These are phyloP conservation scores for Lipomyces sp. DNA, from an alignment of 805 yeast genomes.

Conservation along the genomic window DNA sequence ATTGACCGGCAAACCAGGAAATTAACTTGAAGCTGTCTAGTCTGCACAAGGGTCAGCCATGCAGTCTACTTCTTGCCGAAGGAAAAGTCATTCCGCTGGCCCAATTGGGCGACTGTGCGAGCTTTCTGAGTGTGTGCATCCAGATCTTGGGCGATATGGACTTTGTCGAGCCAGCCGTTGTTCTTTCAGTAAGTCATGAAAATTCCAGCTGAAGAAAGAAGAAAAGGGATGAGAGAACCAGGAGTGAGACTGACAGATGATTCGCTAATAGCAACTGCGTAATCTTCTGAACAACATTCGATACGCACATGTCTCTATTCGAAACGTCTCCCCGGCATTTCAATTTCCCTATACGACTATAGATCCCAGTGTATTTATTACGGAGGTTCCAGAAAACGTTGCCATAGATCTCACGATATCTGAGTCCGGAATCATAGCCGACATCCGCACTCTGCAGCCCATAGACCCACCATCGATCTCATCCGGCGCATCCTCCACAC, in stretches of 20 bases:
- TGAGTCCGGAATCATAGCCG: conserved; percentile 28
- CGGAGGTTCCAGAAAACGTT: conserved; percentile 17
- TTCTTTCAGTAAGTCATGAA: conserved; percentile 14
- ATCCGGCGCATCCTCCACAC: conserved; percentile 6
- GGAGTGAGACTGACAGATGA: no score
- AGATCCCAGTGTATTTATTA: conserved; percentile 13
- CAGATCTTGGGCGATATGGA: conserved; percentile 24
- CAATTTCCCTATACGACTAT: conserved; percentile 25
- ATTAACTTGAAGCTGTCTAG: conserved; percentile 25
- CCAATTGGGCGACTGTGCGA: conserved; percentile 24
- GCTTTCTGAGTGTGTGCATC: conserved; percentile 19
- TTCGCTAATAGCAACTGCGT: conserved; percentile 23
- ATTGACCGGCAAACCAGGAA: conserved; percentile 7
- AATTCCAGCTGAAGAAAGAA: background rate
- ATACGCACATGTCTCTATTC: conserved; percentile 25
- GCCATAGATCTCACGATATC: conserved; percentile 22
- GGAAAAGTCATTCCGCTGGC: conserved; percentile 21
- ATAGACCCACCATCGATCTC: conserved; percentile 6
- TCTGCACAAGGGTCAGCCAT: conserved; percentile 20
- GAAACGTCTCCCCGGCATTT: conserved; percentile 24
- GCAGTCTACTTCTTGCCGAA: conserved; percentile 11
- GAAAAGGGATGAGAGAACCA: no score
- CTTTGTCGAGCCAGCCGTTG: conserved; percentile 28
- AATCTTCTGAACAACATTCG: conserved; percentile 24
- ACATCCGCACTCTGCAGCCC: conserved; percentile 20